phyloP scores from a whole-genome alignment of 306 rosid species.

The Carpinus viminea region DNA sequence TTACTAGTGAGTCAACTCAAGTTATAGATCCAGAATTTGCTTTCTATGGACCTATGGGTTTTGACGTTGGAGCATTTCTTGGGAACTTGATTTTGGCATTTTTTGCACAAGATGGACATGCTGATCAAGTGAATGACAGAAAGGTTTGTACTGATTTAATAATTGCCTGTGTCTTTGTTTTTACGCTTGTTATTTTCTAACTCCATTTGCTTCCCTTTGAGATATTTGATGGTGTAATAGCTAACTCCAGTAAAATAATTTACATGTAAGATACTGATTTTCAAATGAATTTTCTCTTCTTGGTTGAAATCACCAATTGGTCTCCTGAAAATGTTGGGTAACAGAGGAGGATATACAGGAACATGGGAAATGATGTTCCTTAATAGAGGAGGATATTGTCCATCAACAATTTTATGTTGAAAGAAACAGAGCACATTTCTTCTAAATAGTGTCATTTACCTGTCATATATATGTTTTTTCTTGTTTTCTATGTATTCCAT shows the following conservation, averaged over 20 bases:
- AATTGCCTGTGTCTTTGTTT: background rate
- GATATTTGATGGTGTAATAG: background rate
- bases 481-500: no score
- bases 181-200: background rate
- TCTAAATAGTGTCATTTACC: no score
- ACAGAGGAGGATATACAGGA: background rate
- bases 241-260: background rate
- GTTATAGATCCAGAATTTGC: constrained; percentile 95
- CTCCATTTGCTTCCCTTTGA: background rate
- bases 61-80: constrained; percentile 75
- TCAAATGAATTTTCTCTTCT: background rate
- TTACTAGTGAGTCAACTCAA: constrained; percentile 78
- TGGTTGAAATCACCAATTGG: background rate
- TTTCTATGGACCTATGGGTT: constrained; percentile 96
- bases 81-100: constrained; percentile 84
- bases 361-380: background rate
- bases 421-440: no score
- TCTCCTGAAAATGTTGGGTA: background rate
- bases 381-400: no score
- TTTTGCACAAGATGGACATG: constrained; percentile 90
- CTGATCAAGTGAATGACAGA: constrained; percentile 63
- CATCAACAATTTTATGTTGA: no score
- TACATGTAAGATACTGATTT: background rate
- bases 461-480: no score
- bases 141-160: constrained; percentile 42